phyloP scores from a whole-genome alignment of 2,329 filamentous ascomycete genomes.

The Didymella pomorum region DNA sequence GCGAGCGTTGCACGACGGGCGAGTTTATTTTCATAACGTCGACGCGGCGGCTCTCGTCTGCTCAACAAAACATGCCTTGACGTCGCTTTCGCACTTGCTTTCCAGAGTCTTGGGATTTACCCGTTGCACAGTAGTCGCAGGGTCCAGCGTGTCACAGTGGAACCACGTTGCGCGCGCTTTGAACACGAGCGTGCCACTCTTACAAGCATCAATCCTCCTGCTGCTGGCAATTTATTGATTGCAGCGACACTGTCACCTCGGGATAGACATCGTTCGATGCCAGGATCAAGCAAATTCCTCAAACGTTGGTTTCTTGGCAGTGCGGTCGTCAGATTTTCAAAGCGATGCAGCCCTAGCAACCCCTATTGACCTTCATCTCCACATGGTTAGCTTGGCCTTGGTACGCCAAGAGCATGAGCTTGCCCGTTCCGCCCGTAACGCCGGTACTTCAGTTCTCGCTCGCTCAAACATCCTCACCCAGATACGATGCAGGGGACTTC shows the following conservation, averaged over 20 bases:
- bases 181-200: neutral
- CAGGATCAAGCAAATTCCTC: slow-evolving; percentile 13
- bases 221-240: slow-evolving; percentile 12
- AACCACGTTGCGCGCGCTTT: slow-evolving; percentile 15
- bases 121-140: neutral
- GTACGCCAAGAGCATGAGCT: slow-evolving; percentile 14
- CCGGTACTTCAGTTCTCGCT: slow-evolving; percentile 11
- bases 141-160: slow-evolving; percentile 6
- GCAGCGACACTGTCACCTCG: slow-evolving; percentile 1
- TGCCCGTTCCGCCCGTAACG: slow-evolving; percentile 14
- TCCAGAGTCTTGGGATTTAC: neutral
- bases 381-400: slow-evolving; percentile 19
- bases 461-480: slow-evolving; percentile 6
- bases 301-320: slow-evolving; percentile 16
- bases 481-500: slow-evolving; percentile 6
- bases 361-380: slow-evolving; percentile 24
- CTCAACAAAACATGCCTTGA: slow-evolving; percentile 13
- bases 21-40: slow-evolving; percentile 5
- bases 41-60: slow-evolving; percentile 8
- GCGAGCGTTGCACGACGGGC: slow-evolving; percentile 10
- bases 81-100: slow-evolving; percentile 1
- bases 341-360: slow-evolving; percentile 9
- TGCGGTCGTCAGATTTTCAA: neutral
- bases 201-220: slow-evolving; percentile 5
- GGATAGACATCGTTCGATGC: slow-evolving; percentile 13